A percentile compares a stretch with the other conserved stretches of the same genome.
Conservation (phyloP, 176 grass and related monocot genomes). For the Zizania latifolia region DNA sequence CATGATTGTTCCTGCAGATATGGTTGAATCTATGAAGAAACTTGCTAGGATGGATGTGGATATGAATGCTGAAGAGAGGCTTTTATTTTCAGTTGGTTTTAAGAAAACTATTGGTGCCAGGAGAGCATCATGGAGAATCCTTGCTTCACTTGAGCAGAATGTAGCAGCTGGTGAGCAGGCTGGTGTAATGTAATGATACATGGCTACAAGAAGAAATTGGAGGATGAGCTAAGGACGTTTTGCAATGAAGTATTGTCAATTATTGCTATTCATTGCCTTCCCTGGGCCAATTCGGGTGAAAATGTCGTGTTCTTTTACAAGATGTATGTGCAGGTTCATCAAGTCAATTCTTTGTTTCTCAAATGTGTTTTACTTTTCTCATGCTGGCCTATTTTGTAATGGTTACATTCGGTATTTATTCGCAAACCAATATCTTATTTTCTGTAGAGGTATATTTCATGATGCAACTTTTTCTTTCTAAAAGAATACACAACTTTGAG, state of each 20-base stretch:
- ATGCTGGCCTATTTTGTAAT: not conserved
- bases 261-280: slow-evolving; percentile 89
- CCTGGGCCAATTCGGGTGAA: slow-evolving; percentile 56
- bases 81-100: slow-evolving; percentile 71
- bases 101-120: slow-evolving; percentile 68
- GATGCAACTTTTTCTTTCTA: not conserved
- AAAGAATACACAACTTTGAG: not conserved
- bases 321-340: slow-evolving; percentile 55
- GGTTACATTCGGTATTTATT: slow-evolving; percentile 6
- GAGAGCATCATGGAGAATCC: slow-evolving; percentile 74
- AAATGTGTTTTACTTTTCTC: not conserved
- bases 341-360: not conserved
- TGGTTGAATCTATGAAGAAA: slow-evolving; percentile 73
- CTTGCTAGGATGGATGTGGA: slow-evolving; percentile 90
- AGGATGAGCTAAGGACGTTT: slow-evolving; percentile 58
- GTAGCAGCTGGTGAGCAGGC: slow-evolving; percentile 29
- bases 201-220: slow-evolving; percentile 63
- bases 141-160: slow-evolving; percentile 54
- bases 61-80: slow-evolving; percentile 72
- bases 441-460: slow-evolving; percentile 6
- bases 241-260: slow-evolving; percentile 83
- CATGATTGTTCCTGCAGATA: slow-evolving; percentile 48
- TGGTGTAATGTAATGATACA: slow-evolving; percentile 37
- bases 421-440: not conserved
- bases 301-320: slow-evolving; percentile 85